Percentiles rank a stretch among this genome's conserved stretches.
Conservation (phyloP, 2,329 filamentous ascomycete species). For the Fusarium hainanense region DNA sequence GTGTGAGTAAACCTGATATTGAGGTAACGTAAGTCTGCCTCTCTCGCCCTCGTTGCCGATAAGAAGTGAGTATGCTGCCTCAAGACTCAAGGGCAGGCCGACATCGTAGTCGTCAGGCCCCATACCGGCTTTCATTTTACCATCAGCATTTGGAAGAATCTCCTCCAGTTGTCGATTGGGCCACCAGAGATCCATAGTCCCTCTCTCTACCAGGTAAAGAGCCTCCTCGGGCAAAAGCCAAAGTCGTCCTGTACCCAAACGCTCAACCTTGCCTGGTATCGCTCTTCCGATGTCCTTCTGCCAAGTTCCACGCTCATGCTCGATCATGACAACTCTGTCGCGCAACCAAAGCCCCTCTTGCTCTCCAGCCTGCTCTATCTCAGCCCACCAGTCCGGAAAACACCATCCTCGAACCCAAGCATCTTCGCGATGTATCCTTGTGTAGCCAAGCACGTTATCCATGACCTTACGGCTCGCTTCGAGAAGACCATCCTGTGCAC, state of each 20-base stretch:
- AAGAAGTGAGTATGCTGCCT: conserved; percentile 88
- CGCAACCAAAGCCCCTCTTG: conserved; percentile 49
- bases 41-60: conserved; percentile 74
- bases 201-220: conserved; percentile 87
- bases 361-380: conserved; percentile 33
- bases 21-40: conserved; percentile 75
- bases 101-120: conserved; percentile 62
- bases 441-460: conserved; percentile 85
- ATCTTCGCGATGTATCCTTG: conserved; percentile 77
- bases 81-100: conserved; percentile 87
- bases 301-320: conserved; percentile 77
- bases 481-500: conserved; percentile 80
- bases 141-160: conserved; percentile 55
- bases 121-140: conserved; percentile 33
- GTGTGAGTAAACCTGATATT: conserved; percentile 88
- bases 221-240: conserved; percentile 95
- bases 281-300: conserved; percentile 81
- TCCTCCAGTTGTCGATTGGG: conserved; percentile 66
- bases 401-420: conserved; percentile 77
- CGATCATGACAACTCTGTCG: conserved; percentile 72
- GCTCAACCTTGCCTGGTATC: conserved; percentile 65
- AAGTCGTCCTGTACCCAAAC: conserved; percentile 68
- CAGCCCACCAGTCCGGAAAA: conserved; percentile 70
- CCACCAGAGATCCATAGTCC: conserved; percentile 89
- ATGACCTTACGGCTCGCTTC: conserved; percentile 87